Evolutionary conservation across 495 filamentous ascomycete species (phyloP), one percentile per base, ranked within the genome.

Genomic region (Cercophora samala): DNA sequence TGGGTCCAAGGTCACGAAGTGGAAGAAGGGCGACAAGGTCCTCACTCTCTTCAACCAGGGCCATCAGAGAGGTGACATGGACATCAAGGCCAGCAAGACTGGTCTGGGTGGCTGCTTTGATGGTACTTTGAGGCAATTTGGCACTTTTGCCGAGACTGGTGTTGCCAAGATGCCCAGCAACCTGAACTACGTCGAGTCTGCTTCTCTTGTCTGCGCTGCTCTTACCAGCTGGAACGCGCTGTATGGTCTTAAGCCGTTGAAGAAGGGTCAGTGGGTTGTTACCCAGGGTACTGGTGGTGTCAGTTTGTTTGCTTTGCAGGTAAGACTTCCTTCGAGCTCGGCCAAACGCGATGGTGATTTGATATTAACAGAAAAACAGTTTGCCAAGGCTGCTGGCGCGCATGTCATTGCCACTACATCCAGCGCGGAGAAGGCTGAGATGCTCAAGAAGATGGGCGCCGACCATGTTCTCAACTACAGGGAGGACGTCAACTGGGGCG

Each of bases 231-330:
- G 92, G 92, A 95, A 95, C 67, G 90, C 86, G 6, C 78, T 96
- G 4, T 95, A 90, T 67, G 92, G 91, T 0, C 67, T 93, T 46
- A 87, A 82, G 74, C 72, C 77, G 0, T 68, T 95, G 64, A 86
- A 84, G 75, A 86, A 89, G 0, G 92, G 91, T 1, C 81, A 94
- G 62, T 81, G 76, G 3, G 90, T 96, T 1, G 75, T 96, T 22
- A 89, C 90, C 3, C 90, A 93, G 72, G 92, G 92, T 26, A 93
- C 91, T 5, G 92, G 92, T 2, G 91, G 92, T 67, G 91, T 96
- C 13, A 89, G 85, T 67, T 84, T 93, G 13, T 94, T 95, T 71
- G 90, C 83, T 18, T 68, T 94, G 62, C 89, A 89, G 84, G 87
- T 89, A 75, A 29, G 81, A 29, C 4, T 29, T 74, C 46, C 21